Percentiles rank a stretch among this genome's conserved stretches.
Conservation (phyloP, 2,329 filamentous ascomycete genomes). For the Alternaria infectoria region DNA sequence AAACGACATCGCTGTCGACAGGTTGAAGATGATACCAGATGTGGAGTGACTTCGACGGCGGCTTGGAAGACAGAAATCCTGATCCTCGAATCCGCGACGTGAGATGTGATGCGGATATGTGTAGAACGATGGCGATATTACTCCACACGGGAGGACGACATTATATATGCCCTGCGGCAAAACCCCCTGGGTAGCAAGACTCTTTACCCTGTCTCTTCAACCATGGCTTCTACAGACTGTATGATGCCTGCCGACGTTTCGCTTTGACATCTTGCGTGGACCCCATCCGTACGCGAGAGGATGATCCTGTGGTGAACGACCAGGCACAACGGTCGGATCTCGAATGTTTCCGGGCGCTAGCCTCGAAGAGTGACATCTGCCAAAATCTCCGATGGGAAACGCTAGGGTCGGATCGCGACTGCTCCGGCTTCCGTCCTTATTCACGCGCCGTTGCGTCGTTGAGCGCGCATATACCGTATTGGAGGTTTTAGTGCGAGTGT, state of each 20-base stretch:
- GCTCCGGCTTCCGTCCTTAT: neutral
- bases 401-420: constrained; percentile 30
- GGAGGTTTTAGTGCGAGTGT: neutral
- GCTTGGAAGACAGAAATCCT: neutral
- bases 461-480: neutral
- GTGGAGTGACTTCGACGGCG: neutral
- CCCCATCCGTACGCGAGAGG: neutral
- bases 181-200: too few relatives aligned
- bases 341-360: neutral
- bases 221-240: neutral
- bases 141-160: neutral
- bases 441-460: neutral
- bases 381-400: neutral
- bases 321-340: neutral
- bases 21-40: too few relatives aligned
- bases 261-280: neutral
- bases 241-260: neutral
- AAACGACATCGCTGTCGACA: neutral
- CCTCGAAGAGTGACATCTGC: neutral
- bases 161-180: neutral
- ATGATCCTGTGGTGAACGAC: neutral
- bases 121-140: neutral
- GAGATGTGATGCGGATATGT: neutral
- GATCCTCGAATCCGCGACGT: too few relatives aligned
- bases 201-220: neutral